Evolutionary conservation across 306 rosid genomes (phyloP).

Genomic region (Sphenostylis stenocarpa): DNA sequence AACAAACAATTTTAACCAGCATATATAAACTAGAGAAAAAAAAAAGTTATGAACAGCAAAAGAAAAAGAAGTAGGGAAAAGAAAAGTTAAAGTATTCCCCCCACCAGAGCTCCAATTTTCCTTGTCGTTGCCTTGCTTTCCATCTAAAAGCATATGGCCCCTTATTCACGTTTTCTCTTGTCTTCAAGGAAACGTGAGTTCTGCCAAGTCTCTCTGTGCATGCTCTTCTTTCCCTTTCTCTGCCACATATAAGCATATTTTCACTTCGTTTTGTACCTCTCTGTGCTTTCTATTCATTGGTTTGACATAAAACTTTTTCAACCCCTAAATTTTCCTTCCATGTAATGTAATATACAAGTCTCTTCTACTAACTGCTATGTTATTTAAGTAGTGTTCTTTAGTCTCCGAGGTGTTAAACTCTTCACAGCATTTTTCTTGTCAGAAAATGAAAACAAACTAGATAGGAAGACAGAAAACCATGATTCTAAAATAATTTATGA

Average conservation of each 20-base stretch:
- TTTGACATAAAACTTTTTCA: neutral
- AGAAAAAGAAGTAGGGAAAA: constrained; percentile 15
- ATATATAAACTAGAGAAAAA: constrained; percentile 27
- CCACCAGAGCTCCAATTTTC: constrained; percentile 30
- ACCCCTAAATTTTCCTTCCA: neutral
- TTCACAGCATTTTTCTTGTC: constrained; percentile 50
- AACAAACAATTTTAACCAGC: constrained; percentile 51
- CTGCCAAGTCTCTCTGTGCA: constrained; percentile 6
- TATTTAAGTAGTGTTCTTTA: neutral
- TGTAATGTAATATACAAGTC: neutral
- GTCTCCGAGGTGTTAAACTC: neutral
- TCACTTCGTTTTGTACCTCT: neutral
- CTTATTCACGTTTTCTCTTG: constrained; percentile 37
- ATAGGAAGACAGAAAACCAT: constrained; percentile 7
- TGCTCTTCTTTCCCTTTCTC: constrained; percentile 7
- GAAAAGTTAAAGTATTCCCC: constrained; percentile 34
- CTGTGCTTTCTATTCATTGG: constrained; percentile 22
- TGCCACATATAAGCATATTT: neutral
- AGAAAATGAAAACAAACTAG: constrained; percentile 3
- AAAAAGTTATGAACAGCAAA: constrained; percentile 30
- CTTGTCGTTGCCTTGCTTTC: constrained; percentile 45
- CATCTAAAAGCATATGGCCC: constrained; percentile 31
- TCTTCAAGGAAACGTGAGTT: constrained; percentile 24
- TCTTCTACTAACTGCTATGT: neutral
- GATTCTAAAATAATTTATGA: neutral